phyloP scores from a whole-genome alignment of 805 yeast genomes.

The Komagataella ulmi region DNA sequence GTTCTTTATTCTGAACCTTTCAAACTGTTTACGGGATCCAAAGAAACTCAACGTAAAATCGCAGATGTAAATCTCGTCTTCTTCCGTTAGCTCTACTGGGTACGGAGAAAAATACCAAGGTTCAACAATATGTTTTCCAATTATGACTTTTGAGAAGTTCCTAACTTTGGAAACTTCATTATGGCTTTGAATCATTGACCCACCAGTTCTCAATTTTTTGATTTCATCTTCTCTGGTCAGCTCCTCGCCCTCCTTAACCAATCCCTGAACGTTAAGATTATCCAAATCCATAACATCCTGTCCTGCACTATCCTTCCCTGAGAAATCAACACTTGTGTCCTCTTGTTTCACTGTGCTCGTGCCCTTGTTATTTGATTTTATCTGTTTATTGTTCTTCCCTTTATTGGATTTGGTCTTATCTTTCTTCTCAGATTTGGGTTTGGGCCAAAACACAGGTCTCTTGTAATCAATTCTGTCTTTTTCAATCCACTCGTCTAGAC shows the following conservation, averaged over 20 bases:
- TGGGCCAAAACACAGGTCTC: conserved; percentile 63
- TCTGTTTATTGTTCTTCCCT: conserved; percentile 19
- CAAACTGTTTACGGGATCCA: conserved; percentile 83
- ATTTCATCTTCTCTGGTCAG: conserved; percentile 85
- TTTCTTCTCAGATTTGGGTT: conserved; percentile 35
- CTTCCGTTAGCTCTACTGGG: conserved; percentile 89
- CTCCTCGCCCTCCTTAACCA: conserved; percentile 49
- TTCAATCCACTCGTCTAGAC: conserved; percentile 91
- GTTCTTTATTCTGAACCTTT: conserved; percentile 79
- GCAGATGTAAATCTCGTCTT: conserved; percentile 79
- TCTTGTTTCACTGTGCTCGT: conserved; percentile 10
- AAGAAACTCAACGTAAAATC: conserved; percentile 84
- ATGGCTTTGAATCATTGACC: conserved; percentile 89
- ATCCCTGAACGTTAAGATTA: conserved; percentile 73
- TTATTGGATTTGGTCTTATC: conserved; percentile 21
- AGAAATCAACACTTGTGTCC: conserved; percentile 13
- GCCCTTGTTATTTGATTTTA: conserved; percentile 10
- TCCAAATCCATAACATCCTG: conserved; percentile 74
- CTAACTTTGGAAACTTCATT: conserved; percentile 85
- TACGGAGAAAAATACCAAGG: conserved; percentile 99
- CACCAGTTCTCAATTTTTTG: conserved; percentile 83
- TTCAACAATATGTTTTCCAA: conserved; percentile 87
- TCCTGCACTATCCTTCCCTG: conserved; percentile 12
- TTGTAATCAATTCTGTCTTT: conserved; percentile 57
- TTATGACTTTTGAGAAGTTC: conserved; percentile 61